Evolutionary conservation across 2,329 filamentous ascomycete species (phyloP).

Genomic region (Diaporthe citri): DNA sequence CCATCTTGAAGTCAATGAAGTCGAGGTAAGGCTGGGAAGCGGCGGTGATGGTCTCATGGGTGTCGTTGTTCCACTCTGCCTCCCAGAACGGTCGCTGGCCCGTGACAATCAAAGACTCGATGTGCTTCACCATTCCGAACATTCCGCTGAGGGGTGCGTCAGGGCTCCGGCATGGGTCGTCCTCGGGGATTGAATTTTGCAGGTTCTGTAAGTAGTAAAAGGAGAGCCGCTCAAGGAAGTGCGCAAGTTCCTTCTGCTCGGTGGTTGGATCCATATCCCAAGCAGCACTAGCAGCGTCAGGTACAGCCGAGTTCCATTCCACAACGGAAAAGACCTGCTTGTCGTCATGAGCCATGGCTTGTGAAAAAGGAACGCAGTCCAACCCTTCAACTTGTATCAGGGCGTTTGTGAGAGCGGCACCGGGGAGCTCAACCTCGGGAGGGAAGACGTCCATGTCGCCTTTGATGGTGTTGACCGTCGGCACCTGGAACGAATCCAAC

Average conservation of each 20-base stretch:
- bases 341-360: not conserved
- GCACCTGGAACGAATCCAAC: not conserved
- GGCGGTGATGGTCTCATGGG: not conserved
- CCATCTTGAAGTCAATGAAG: not conserved
- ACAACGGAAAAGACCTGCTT: not conserved
- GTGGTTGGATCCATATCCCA: not conserved
- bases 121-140: not conserved
- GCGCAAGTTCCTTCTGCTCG: not conserved
- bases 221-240: not conserved
- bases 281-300: not conserved
- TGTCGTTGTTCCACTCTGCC: not conserved
- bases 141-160: not conserved
- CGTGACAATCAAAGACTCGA: not conserved
- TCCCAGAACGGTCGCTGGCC: not conserved
- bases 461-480: slow-evolving; percentile 3
- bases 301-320: not conserved
- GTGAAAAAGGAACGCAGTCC: not conserved
- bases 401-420: not conserved
- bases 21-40: not conserved
- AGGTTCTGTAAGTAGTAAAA: not conserved
- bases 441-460: slow-evolving; percentile 17
- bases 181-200: not conserved
- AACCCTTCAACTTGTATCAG: slow-evolving; percentile 3
- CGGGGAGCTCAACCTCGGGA: not conserved
- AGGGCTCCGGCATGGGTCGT: not conserved